A percentile compares a stretch with the other conserved stretches of the same genome.
phyloP scores from a whole-genome alignment of 164 flowering plant genomes.

The Nymphaea colorata region DNA sequence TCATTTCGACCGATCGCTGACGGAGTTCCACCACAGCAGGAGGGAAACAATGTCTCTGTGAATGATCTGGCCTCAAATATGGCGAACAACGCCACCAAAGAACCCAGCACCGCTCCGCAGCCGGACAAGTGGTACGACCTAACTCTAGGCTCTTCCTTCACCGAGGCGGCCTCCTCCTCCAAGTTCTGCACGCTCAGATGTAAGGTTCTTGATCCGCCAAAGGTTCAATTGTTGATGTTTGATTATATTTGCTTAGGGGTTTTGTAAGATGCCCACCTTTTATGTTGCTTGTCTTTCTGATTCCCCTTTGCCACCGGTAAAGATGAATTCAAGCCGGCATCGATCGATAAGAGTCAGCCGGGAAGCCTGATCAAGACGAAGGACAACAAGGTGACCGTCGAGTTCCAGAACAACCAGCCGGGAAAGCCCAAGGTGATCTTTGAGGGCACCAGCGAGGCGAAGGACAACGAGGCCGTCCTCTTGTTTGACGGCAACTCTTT shows the following conservation, averaged over 20 bases:
- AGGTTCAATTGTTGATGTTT: neutral
- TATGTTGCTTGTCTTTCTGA: neutral
- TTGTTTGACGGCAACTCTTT: conserved; percentile 76
- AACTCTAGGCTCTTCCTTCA: conserved; percentile 71
- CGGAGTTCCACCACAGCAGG: neutral
- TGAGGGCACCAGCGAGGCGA: conserved; percentile 79
- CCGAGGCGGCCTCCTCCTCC: conserved; percentile 44
- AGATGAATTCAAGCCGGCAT: conserved; percentile 88
- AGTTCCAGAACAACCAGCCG: conserved; percentile 64
- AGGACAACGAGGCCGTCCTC: conserved; percentile 78
- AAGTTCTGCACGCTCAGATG: conserved; percentile 80
- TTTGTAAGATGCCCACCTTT: neutral
- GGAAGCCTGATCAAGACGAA: conserved; percentile 71
- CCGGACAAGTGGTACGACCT: conserved; percentile 73
- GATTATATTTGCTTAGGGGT: neutral
- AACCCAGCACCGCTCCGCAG: conserved; percentile 56
- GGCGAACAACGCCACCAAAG: conserved; percentile 39
- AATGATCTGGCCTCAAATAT: conserved; percentile 8
- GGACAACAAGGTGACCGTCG: conserved; percentile 72
- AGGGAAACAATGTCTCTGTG: neutral
- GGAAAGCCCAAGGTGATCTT: conserved; percentile 76
- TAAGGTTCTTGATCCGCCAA: conserved; percentile 17
- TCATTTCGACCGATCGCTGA: too few relatives aligned
- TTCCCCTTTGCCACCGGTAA: neutral
- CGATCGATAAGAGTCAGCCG: conserved; percentile 68